These are phyloP conservation scores for Aureoboletus auriporus DNA, from an alignment of 768 basidiomycete species.

Conservation along the genomic window DNA sequence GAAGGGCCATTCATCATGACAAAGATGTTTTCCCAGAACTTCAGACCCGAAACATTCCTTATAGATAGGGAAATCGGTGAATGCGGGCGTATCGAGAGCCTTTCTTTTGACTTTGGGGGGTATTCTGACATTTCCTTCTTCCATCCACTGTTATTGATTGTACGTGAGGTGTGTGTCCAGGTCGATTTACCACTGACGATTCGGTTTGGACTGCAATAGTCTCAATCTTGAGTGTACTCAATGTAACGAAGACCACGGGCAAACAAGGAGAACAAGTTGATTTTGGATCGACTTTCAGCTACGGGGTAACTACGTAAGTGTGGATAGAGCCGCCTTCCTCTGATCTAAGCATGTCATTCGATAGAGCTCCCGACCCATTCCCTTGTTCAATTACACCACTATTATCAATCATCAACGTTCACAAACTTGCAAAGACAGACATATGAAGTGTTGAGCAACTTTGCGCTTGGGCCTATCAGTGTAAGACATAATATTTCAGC, in stretches of 20 bases:
- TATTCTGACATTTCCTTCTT: background rate
- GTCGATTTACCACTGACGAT: conserved; percentile 25
- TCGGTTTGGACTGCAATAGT: conserved; percentile 25
- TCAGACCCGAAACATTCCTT: conserved; percentile 33
- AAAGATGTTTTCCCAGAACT: conserved; percentile 16
- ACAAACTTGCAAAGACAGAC: too few species aligned
- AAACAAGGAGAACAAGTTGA: conserved; percentile 20
- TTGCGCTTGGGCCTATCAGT: too few species aligned
- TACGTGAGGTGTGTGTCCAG: conserved; percentile 28
- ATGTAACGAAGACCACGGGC: conserved; percentile 19
- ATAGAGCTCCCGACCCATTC: background rate
- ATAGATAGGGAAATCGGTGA: conserved; percentile 5
- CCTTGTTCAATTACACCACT: background rate
- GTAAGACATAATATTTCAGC: too few species aligned
- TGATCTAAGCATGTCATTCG: background rate
- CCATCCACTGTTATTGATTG: background rate
- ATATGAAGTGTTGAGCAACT: too few species aligned
- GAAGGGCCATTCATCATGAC: conserved; percentile 16
- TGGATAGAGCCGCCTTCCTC: background rate
- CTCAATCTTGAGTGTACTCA: conserved; percentile 15
- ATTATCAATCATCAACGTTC: background rate
- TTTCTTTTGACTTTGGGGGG: conserved; percentile 24
- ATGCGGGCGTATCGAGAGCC: background rate
- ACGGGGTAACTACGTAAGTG: background rate
- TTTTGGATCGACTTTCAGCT: background rate